phyloP scores from a whole-genome alignment of 140 eudicot genomes.

The Erigeron philadelphicus region DNA sequence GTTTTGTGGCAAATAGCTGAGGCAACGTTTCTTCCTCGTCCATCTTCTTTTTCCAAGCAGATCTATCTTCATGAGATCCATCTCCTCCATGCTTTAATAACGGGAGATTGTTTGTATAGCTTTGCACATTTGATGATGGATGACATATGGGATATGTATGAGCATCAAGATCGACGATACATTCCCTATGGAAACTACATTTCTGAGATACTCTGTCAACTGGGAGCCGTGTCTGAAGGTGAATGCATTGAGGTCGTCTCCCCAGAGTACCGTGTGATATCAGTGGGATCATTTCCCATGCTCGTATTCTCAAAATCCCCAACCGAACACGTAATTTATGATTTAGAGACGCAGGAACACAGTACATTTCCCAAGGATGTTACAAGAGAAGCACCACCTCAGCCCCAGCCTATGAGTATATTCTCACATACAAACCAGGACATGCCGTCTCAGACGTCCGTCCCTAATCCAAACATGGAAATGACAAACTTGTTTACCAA shows the following conservation, averaged over 20 bases:
- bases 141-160: not conserved
- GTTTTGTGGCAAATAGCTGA: not conserved
- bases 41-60: too few relatives aligned
- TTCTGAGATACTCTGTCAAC: not conserved
- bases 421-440: not conserved
- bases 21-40: not conserved
- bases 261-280: too few relatives aligned
- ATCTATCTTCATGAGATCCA: not conserved
- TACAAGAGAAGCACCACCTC: too few relatives aligned
- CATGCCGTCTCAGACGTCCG: not conserved
- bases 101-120: not conserved
- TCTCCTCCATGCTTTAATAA: not conserved
- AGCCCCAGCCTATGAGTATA: too few relatives aligned
- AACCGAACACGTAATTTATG: too few relatives aligned
- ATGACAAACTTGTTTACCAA: not conserved
- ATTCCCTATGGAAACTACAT: not conserved
- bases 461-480: not conserved
- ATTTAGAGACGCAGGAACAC: too few relatives aligned
- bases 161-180: not conserved
- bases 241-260: too few relatives aligned
- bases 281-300: too few relatives aligned
- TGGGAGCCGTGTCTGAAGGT: not conserved
- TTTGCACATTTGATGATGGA: not conserved
- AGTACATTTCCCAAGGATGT: too few relatives aligned
- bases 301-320: too few relatives aligned